phyloP scores from a whole-genome alignment of 2,329 filamentous ascomycete species.

The Metarhizium brunneum region DNA sequence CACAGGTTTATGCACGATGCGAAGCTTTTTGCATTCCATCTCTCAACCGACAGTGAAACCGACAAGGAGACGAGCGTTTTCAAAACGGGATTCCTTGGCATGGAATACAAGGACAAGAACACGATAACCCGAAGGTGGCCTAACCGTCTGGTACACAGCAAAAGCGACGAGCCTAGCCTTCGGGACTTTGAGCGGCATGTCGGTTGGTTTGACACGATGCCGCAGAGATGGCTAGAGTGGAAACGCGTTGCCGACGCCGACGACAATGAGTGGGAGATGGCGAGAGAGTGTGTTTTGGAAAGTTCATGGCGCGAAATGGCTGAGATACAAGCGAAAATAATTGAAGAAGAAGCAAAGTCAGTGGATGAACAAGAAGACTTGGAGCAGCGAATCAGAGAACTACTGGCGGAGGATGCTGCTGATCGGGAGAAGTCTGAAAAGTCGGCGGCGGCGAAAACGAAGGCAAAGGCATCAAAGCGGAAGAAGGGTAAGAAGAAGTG shows the following conservation, averaged over 20 bases:
- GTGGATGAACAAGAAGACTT: neutral
- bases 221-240: conserved; percentile 20
- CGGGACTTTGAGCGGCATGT: conserved; percentile 14
- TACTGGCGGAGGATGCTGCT: neutral
- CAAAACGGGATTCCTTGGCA: conserved; percentile 10
- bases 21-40: neutral
- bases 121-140: conserved; percentile 14
- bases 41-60: neutral
- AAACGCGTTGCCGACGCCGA: conserved; percentile 9
- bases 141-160: conserved; percentile 11
- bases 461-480: neutral
- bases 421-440: neutral
- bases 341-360: neutral
- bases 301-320: neutral
- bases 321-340: neutral
- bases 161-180: conserved; percentile 4
- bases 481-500: neutral
- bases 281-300: neutral
- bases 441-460: neutral
- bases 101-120: conserved; percentile 12
- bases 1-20: neutral
- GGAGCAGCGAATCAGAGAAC: neutral
- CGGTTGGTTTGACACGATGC: conserved; percentile 12
- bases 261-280: neutral
- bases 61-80: conserved; percentile 3